Base-by-base conservation (phyloP, 257 asterid species). In the Henckelia pumila region DNA sequence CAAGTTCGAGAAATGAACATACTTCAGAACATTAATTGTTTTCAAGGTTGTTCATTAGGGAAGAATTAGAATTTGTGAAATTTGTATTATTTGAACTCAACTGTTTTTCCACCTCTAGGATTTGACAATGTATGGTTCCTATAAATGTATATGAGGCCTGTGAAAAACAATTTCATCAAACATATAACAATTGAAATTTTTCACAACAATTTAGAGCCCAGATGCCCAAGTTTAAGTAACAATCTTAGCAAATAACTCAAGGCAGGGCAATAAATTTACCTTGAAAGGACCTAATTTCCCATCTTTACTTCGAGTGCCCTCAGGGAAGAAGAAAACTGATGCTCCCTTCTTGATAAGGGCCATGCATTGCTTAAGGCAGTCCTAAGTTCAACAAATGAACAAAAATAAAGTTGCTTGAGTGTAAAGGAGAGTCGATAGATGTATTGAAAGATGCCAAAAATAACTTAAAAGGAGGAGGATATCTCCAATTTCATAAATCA, bases 311-410 rank as follows among this genome's bases (percentile, higher is more conserved):
- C 97, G 86, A 76, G 99, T 94, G 40, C 99, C 99, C 80, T 94
- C 99, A 0, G 99, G 96, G 74, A 94, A 94, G 92, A 94, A 86
- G 78, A 87, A 88, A 52, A 94, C 85, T 10, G 99, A 94, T 63
- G 96, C 96, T 69, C 99, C 99, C 80, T 90, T 86, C 78, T 82
- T 91, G 74, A 91, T 63, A 75, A 94, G 81, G 30, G 85, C 80
- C 64, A 87, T 86, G 84, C 99, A 94, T 65, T 83, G 85, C 79
- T 83, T 94, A 59, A 94, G 83, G 79, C 99, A 94, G 37, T 90
- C 99, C 99, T 94, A 63, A 76, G 75, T 35, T 61, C 47, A 37
- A 47, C 64, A 37, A 61, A 60, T 53, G 14, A 52, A 33, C 75
- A 58, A 22, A 60, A 61, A 67, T 67, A 61, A 76, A 62, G 37